Conservation (phyloP, 345 rosid genomes). For the Trapa incisa region DNA sequence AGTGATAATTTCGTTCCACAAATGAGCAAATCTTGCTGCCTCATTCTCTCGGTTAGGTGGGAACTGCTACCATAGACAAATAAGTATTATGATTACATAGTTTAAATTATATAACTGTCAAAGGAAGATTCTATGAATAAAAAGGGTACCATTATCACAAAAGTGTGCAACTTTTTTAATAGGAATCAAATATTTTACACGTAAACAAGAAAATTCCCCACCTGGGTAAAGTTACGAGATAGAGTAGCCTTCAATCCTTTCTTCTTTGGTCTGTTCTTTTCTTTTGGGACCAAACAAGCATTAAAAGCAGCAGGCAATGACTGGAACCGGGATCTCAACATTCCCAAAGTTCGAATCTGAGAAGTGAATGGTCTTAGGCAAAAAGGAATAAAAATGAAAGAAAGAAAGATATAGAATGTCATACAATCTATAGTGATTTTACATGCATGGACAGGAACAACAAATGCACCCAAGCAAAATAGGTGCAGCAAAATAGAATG, state of each 20-base stretch:
- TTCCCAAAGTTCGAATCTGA: constrained; percentile 86
- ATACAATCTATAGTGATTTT: not conserved
- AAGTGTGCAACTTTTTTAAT: not conserved
- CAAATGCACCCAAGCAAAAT: not conserved
- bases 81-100: not conserved
- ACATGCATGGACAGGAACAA: not conserved
- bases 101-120: not conserved
- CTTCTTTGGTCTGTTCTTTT: not conserved
- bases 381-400: not conserved
- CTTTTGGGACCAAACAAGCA: constrained; percentile 56
- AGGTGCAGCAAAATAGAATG: no score
- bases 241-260: not conserved
- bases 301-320: constrained; percentile 92
- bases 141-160: not conserved
- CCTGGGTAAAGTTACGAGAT: not conserved
- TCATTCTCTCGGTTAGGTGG: constrained; percentile 79
- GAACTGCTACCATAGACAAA: not conserved
- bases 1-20: constrained; percentile 91
- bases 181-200: not conserved
- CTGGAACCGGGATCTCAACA: constrained; percentile 94
- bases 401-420: not conserved
- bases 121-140: not conserved
- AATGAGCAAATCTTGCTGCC: constrained; percentile 95
- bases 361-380: not conserved
- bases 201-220: not conserved